Evolutionary conservation across 2,329 filamentous ascomycete genomes (phyloP).

Genomic region (Cladophialophora bantiana): DNA sequence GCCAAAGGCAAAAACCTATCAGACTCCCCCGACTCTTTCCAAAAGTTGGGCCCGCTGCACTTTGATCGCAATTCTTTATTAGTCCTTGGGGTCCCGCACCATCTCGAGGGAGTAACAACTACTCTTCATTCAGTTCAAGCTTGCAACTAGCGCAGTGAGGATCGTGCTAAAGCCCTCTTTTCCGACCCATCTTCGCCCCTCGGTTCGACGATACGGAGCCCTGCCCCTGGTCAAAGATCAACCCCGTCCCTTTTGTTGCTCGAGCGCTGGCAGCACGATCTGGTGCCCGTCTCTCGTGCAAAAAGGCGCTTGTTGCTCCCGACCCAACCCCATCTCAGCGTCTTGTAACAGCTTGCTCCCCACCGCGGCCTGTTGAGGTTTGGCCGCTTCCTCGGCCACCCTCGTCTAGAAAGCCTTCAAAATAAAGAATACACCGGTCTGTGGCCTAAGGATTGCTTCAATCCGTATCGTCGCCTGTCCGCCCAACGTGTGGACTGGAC

Average conservation of each 20-base stretch:
- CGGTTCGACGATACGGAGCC: conserved; percentile 29
- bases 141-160: conserved; percentile 30
- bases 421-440: conserved; percentile 40
- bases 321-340: conserved; percentile 27
- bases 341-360: conserved; percentile 31
- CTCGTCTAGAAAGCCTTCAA: conserved; percentile 37
- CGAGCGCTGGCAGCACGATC: conserved; percentile 34
- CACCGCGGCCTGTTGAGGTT: conserved; percentile 32
- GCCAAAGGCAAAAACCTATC: conserved; percentile 26
- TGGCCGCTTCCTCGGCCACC: conserved; percentile 27
- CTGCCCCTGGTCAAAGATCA: conserved; percentile 37
- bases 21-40: conserved; percentile 12
- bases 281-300: conserved; percentile 32
- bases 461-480: conserved; percentile 37
- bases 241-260: conserved; percentile 25
- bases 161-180: conserved; percentile 32
- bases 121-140: conserved; percentile 33
- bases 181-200: conserved; percentile 31
- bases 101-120: conserved; percentile 36
- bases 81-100: conserved; percentile 30
- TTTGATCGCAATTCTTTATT: conserved; percentile 34
- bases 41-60: conserved; percentile 23
- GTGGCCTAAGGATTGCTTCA: conserved; percentile 40
- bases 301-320: conserved; percentile 35
- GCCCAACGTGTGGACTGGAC: conserved; percentile 35